A percentile compares a stretch with the other conserved stretches of the same genome.
phyloP scores from a whole-genome alignment of 2,329 filamentous ascomycete genomes.

The Eutypella sp. region DNA sequence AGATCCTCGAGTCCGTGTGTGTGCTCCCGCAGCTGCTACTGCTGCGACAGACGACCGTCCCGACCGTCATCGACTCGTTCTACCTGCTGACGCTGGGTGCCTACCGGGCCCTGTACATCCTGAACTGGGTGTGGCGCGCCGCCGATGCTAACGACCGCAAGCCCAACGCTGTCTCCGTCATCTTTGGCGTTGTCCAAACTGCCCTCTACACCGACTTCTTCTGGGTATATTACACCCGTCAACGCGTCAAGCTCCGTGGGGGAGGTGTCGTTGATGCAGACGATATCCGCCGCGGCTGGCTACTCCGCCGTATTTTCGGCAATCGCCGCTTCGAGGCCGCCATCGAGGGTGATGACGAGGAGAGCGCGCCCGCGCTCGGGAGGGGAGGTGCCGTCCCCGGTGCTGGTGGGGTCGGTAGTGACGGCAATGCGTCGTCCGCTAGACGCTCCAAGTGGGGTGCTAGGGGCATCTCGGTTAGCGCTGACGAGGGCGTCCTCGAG shows the following conservation, averaged over 20 bases:
- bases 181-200: conserved; percentile 87
- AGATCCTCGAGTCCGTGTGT: conserved; percentile 86
- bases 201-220: conserved; percentile 89
- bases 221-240: conserved; percentile 92
- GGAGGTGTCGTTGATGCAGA: conserved; percentile 88
- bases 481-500: conserved; percentile 55
- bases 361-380: conserved; percentile 48
- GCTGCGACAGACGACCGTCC: conserved; percentile 88
- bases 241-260: conserved; percentile 86
- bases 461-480: conserved; percentile 61
- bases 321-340: conserved; percentile 43
- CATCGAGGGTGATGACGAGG: conserved; percentile 50
- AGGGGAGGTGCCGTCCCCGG: too few species aligned
- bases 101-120: conserved; percentile 82
- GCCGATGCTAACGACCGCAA: conserved; percentile 52
- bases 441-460: conserved; percentile 55
- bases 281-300: conserved; percentile 79
- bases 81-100: conserved; percentile 84
- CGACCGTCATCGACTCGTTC: conserved; percentile 94
- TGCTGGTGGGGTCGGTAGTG: conserved; percentile 12
- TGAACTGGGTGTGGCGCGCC: conserved; percentile 81
- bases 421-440: conserved; percentile 21
- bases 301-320: conserved; percentile 74
- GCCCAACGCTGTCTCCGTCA: conserved; percentile 68
- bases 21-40: conserved; percentile 88